Base-by-base conservation (phyloP, 2,329 filamentous ascomycete genomes). In the Fusarium aywerte region DNA sequence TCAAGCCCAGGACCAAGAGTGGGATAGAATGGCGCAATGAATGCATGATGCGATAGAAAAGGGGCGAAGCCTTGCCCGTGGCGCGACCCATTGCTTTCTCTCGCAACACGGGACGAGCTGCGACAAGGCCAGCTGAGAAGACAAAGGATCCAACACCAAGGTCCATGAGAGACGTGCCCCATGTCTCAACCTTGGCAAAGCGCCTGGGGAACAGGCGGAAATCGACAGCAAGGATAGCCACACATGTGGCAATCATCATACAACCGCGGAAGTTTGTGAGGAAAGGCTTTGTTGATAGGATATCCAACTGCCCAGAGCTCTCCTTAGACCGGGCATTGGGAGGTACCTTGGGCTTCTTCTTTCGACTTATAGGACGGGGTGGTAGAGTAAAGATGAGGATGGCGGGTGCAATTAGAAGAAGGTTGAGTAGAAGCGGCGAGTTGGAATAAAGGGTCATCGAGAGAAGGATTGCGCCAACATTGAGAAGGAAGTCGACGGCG, bases 111-210 rank as follows among this genome's bases (percentile, higher is more conserved):
- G 92, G 89, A 18, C 95, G 87, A 15, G 94, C 93, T 35, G 92
- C 93, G n/a, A 98, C 93, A 32, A 97, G 83, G 21, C 96, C 96
- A 16, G 91, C 92, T 4, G 93, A 93, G 79, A 97, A 99, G 72
- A 99, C 96, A 80, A 99, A 99, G 13, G 94, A 97, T 27, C 96
- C 96, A 45, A 99, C 96, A 47, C 96, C 96, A 73, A 98, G 84
- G 76, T 99, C 96, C 96, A 99, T 99, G 64, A 99, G 82, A n/a
- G 95, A 98, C 2, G 95, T 97, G 54, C 96, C 96, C 93, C 96
- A 99, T n/a, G 92, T 97, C 80, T 99, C 96, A 4, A 97, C 96
- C 81, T 99, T 99, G 58, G 93, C 96, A 76, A 98, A 98, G 31
- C 96, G 90, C 27, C 96, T 88, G 4, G 96, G 96, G 74, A 99